Evolutionary conservation across 495 filamentous ascomycete species (phyloP).

Genomic region (Lophiotrema nucula): DNA sequence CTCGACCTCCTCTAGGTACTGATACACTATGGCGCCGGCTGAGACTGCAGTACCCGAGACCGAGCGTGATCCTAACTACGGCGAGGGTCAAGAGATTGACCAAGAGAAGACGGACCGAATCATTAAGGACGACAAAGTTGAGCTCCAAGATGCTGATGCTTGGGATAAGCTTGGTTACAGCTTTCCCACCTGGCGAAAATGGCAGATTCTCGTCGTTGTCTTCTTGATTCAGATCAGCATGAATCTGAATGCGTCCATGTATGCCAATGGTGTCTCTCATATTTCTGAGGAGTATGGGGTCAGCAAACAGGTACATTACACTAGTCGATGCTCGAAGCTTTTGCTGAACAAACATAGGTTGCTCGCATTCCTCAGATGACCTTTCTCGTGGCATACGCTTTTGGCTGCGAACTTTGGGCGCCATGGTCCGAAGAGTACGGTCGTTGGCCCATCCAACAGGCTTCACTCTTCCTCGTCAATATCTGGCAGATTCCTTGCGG

Average conservation of each 20-base stretch:
- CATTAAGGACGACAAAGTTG: conserved; percentile 42
- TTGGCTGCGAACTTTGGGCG: conserved; percentile 67
- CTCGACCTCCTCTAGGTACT: too few species aligned
- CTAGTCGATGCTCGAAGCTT: background rate
- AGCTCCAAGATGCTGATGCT: conserved; percentile 57
- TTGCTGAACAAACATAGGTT: background rate
- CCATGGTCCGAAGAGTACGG: conserved; percentile 64
- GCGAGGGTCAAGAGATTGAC: background rate
- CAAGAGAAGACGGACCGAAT: conserved; percentile 11
- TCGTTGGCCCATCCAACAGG: conserved; percentile 56
- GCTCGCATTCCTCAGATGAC: conserved; percentile 45
- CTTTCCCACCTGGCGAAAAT: conserved; percentile 55
- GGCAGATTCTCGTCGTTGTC: conserved; percentile 61
- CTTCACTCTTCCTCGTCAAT: conserved; percentile 58
- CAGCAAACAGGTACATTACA: conserved; percentile 20
- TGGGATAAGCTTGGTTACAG: conserved; percentile 57
- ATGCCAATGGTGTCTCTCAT: conserved; percentile 52
- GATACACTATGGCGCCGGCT: too few species aligned
- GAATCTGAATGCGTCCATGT: conserved; percentile 59
- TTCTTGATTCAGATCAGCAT: conserved; percentile 59
- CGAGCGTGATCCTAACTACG: conserved; percentile 8
- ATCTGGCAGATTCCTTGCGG: conserved; percentile 56
- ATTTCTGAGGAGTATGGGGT: conserved; percentile 47
- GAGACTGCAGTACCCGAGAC: conserved; percentile 13
- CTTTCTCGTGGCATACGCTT: conserved; percentile 62